Base-by-base conservation (phyloP, 768 basidiomycete genomes). In the Leccinellum luteum region DNA sequence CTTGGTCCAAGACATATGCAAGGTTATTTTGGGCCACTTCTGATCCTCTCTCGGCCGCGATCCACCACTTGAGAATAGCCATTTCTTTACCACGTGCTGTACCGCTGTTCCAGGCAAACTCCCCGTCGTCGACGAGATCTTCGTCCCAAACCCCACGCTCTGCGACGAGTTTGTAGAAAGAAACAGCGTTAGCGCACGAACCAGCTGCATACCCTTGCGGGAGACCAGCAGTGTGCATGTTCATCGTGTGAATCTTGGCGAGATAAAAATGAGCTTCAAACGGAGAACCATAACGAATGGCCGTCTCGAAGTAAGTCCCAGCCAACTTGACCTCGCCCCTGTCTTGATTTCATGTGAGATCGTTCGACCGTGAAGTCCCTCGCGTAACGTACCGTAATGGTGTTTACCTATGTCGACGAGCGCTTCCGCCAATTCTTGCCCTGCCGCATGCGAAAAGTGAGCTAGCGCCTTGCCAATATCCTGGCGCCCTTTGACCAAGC, bases 201-300 rank as follows among this genome's bases (percentile, higher is more conserved):
- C 92, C 89, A 0, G 85, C 82, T 35, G 77, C 77, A 21, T 84
- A 71, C 51, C 82, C 78, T 10, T 75, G 57, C 2, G 81, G 79
- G 6, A 83, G 64, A 6, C 68, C 72, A 10, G 75, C 61, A 21
- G 71, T 75, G 17, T 78, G 77, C 31, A 78, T 72, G 27, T 87
- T 81, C 28, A 77, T 68, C 28, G 87, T 81, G 60, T 97, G 85
- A 14, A 97, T 86, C 61, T 87, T 83, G 23, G 91, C 94, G 10
- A 97, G 82, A 66, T 97, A 94, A 74, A 94, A 96, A 73, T 90
- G 96, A 1, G 95, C 90, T 69, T 99, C 95, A 57, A 96, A 94
- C 1, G 91, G 89, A 4, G 96, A 95, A 4, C 96, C 97, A 61
- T 84, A 81, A 2, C 90, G 84, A 48, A 96, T 76, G 3, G 95